Evolutionary conservation across 139 green algal species (phyloP).

Genomic region (Tetratostichococcus sp.): DNA sequence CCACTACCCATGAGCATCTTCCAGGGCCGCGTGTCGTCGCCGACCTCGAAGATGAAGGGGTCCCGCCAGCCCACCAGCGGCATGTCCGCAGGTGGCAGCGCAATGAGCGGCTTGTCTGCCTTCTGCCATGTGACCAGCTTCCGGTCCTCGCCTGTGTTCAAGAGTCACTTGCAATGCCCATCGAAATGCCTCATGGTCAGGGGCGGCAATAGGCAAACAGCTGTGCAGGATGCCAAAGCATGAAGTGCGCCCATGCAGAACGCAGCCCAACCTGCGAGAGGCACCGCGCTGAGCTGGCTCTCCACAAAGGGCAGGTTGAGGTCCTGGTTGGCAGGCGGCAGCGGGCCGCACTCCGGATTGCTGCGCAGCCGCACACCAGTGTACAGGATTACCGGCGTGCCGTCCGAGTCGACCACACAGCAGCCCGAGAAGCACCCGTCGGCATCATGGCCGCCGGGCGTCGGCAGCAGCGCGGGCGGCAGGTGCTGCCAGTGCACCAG

Average conservation of each 20-base stretch:
- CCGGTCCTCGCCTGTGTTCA: conserved; percentile 39
- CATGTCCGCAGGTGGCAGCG: conserved; percentile 55
- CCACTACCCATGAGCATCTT: conserved; percentile 76
- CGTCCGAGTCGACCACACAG: conserved; percentile 43
- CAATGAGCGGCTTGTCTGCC: conserved; percentile 52
- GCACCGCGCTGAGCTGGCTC: conserved; percentile 61
- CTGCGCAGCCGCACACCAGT: conserved; percentile 68
- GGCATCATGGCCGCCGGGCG: conserved; percentile 55
- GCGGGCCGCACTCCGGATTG: conserved; percentile 37
- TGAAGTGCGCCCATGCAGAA: background rate
- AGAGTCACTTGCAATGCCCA: too few species aligned
- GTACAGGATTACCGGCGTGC: conserved; percentile 59
- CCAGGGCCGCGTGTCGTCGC: conserved; percentile 23
- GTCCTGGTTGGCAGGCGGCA: conserved; percentile 41
- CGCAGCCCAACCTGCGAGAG: conserved; percentile 28
- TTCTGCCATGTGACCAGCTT: conserved; percentile 68
- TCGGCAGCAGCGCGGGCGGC: conserved; percentile 67
- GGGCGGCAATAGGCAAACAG: background rate
- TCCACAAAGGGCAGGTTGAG: conserved; percentile 77
- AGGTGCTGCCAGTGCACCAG: conserved; percentile 71
- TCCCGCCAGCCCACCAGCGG: conserved; percentile 77
- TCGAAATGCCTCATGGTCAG: too few species aligned
- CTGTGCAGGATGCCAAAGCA: too few species aligned
- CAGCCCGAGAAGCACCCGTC: conserved; percentile 83
- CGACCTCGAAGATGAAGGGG: conserved; percentile 63